These are phyloP conservation scores for Fraxinus latifolia DNA, from an alignment of 305 asterid genomes.

Conservation along the genomic window DNA sequence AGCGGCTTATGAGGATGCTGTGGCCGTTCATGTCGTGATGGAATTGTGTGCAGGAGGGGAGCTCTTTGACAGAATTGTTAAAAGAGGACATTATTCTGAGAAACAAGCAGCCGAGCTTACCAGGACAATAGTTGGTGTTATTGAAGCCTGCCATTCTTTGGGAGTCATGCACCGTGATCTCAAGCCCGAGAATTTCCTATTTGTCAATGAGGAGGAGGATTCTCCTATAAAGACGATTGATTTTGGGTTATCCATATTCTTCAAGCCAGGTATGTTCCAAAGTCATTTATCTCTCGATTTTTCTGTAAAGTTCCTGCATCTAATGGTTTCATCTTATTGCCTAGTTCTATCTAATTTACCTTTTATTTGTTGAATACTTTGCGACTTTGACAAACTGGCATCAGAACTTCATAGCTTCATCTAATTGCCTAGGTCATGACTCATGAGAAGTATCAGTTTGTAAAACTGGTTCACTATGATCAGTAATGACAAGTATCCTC, in stretches of 20 bases:
- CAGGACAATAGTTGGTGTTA: conserved; percentile 65
- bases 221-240: conserved; percentile 69
- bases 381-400: background rate
- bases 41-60: conserved; percentile 85
- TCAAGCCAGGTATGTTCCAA: conserved; percentile 65
- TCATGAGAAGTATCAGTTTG: background rate
- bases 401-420: background rate
- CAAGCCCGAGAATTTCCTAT: conserved; percentile 80
- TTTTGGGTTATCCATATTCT: conserved; percentile 73
- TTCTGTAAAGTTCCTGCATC: background rate
- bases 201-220: conserved; percentile 60
- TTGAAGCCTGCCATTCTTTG: conserved; percentile 72
- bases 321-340: background rate
- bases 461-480: background rate
- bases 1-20: conserved; percentile 80
- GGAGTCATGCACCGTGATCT: conserved; percentile 90
- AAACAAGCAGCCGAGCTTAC: conserved; percentile 72
- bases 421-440: background rate
- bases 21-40: conserved; percentile 84
- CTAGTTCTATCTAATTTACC: background rate
- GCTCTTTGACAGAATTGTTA: conserved; percentile 76
- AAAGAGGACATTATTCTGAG: conserved; percentile 72
- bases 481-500: background rate
- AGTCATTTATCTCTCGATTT: background rate
- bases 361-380: background rate